A percentile compares a stretch with the other conserved stretches of the same genome.
Evolutionary conservation across 2,329 filamentous ascomycete genomes (phyloP).

Genomic region (Fusarium nodosum): DNA sequence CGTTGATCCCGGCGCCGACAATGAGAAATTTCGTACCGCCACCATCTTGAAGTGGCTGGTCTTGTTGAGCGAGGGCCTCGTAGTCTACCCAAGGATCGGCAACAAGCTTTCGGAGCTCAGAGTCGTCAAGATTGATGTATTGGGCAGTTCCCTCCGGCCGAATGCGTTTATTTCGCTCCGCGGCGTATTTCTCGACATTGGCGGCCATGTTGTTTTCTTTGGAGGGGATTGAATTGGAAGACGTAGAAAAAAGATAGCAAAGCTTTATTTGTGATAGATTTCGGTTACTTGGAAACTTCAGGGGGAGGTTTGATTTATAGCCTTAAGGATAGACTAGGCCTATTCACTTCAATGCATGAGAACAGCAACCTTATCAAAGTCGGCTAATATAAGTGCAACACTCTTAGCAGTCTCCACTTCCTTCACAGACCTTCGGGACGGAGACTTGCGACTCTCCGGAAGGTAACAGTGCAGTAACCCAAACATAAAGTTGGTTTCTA

Average conservation of each 20-base stretch:
- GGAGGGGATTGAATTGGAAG: rapidly evolving
- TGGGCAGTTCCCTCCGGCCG: neutral
- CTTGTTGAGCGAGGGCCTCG: neutral
- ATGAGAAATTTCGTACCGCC: neutral
- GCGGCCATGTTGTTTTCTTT: neutral
- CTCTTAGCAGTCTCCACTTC: no score
- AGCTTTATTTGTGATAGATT: neutral
- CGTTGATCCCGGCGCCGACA: neutral
- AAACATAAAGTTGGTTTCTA: no score
- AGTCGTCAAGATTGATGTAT: neutral
- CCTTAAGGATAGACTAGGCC: rapidly evolving
- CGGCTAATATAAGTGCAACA: no score
- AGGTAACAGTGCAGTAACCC: no score
- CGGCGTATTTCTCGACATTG: neutral
- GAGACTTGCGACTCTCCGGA: no score
- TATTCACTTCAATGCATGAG: neutral
- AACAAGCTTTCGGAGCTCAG: neutral
- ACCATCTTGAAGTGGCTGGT: neutral
- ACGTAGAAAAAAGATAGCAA: neutral
- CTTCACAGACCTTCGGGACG: no score
- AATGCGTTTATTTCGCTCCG: neutral
- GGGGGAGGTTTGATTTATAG: rapidly evolving
- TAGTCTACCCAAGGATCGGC: neutral
- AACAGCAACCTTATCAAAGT: no score
- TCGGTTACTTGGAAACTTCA: rapidly evolving